A percentile compares a stretch with the other conserved stretches of the same genome.
Conservation (phyloP, 2,329 filamentous ascomycete species). For the Diaporthe sp. region DNA sequence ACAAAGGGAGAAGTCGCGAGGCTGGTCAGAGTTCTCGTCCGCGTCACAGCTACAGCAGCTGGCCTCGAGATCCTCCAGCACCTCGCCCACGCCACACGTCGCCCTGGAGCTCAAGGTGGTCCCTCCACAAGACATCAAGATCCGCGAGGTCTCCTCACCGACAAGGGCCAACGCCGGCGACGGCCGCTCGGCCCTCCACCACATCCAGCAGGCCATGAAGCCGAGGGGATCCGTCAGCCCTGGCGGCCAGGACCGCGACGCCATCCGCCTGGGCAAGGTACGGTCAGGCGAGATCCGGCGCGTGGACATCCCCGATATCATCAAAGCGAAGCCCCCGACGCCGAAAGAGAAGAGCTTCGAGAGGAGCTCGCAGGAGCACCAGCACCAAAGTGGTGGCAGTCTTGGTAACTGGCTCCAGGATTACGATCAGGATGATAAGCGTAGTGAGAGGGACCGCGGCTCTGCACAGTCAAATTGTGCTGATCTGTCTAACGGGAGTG, state of each 20-base stretch:
- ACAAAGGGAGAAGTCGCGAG: constrained; percentile 5
- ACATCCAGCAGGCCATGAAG: constrained; percentile 29
- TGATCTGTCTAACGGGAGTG: not conserved
- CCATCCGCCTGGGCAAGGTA: constrained; percentile 19
- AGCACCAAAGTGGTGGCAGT: constrained; percentile 1
- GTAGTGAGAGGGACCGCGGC: not conserved
- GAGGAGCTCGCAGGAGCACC: not conserved
- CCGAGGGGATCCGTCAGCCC: constrained; percentile 3
- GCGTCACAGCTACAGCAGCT: not conserved
- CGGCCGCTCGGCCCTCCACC: constrained; percentile 27
- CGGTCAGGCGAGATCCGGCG: constrained; percentile 13
- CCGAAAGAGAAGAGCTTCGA: constrained; percentile 2
- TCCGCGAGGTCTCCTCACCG: constrained; percentile 14
- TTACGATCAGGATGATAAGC: constrained; percentile 23
- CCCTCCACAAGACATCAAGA: constrained; percentile 19
- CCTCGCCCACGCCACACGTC: constrained; percentile 29
- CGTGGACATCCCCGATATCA: not conserved
- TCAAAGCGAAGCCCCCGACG: constrained; percentile 7
- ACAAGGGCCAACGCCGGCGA: not conserved
- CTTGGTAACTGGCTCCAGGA: constrained; percentile 33
- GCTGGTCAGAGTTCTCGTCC: constrained; percentile 24
- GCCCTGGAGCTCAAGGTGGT: constrained; percentile 35
- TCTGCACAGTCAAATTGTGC: not conserved
- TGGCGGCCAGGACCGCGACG: constrained; percentile 3
- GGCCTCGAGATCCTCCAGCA: constrained; percentile 24